Base-by-base conservation (phyloP, 257 asterid genomes). In the Ophiorrhiza pumila region DNA sequence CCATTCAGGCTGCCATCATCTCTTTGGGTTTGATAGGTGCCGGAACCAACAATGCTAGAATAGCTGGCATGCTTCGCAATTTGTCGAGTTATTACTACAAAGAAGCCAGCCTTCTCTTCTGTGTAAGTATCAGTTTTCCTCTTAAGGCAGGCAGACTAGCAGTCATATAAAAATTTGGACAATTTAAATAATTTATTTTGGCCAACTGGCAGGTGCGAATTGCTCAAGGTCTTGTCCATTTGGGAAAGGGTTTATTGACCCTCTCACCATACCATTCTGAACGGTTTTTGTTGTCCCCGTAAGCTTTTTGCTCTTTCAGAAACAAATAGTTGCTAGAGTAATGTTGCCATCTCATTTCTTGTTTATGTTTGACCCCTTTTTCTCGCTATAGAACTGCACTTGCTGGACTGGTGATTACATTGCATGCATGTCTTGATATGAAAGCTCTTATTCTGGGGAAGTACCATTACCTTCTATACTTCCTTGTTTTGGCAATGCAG, bases 31-130 rank as follows among this genome's bases (percentile, higher is more conserved):
- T 95, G 86, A 95, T 95, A 69, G 99, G 99, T 61, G 96, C 97
- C 47, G 99, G 99, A 76, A 95, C 99, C 76, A 95, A 95, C 86
- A 95, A 95, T 74, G 99, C 99, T 12, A 89, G 99, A 79, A 95
- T 95, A 77, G 96, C 98, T 78, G 98, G 97, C 78, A 90, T 95
- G 98, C 98, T 95, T 76, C 94, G 99, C 4, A 95, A 90, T 78
- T 87, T 95, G 59, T 92, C 99, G 59, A 92, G 98, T 84, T 95
- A 92, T 87, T 95, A 92, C 84, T 92, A 92, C 80, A 92, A 95
- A 80, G 99, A 92, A 76, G 96, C 99, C 68, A 90, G 91, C 84
- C 91, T 95, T 76, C 94, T 95, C 25, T 95, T 95, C 74, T 92
- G 96, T 75, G 99, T 94, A 88, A 69, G 65, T 39, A 71, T 77